These are phyloP conservation scores for Rhizoclosmatium globosum DNA, from an alignment of 192 early-diverging fungal species.

Conservation along the genomic window DNA sequence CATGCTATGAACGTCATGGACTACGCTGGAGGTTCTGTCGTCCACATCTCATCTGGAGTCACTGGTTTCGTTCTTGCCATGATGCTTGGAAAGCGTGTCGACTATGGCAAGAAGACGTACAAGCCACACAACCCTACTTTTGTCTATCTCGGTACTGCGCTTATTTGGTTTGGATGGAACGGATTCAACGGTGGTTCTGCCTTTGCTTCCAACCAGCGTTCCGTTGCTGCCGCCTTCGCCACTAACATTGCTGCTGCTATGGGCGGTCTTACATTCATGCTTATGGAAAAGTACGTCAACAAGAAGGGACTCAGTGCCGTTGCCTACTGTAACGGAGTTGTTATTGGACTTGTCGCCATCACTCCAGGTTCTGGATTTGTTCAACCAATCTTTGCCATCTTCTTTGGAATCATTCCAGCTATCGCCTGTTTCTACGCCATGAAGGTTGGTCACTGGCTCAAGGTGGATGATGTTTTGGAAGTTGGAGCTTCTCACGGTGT, in stretches of 20 bases:
- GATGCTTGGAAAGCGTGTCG: constrained; percentile 81
- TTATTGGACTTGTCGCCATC: constrained; percentile 88
- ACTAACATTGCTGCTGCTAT: constrained; percentile 78
- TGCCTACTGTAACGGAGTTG: constrained; percentile 88
- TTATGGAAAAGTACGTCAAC: constrained; percentile 73
- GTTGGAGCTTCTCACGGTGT: constrained; percentile 87
- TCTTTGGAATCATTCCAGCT: constrained; percentile 73
- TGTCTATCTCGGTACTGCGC: constrained; percentile 82
- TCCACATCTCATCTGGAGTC: constrained; percentile 82
- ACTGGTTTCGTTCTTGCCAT: constrained; percentile 82
- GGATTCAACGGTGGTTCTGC: constrained; percentile 90
- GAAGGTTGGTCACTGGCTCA: neutral
- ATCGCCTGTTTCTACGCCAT: constrained; percentile 21
- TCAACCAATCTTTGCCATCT: constrained; percentile 72
- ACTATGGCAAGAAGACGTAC: constrained; percentile 69
- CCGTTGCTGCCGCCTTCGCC: constrained; percentile 77
- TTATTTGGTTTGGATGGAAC: constrained; percentile 92
- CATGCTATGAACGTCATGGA: constrained; percentile 65
- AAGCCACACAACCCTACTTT: constrained; percentile 84
- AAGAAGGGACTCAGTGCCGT: constrained; percentile 77
- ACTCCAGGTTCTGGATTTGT: constrained; percentile 88
- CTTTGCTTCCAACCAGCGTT: constrained; percentile 71
- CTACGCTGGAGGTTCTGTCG: constrained; percentile 89
- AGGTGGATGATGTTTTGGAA: constrained; percentile 69
- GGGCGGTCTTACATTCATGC: constrained; percentile 76